Conservation (phyloP, 2,329 filamentous ascomycete genomes). For the Rachicladosporium sp. region DNA sequence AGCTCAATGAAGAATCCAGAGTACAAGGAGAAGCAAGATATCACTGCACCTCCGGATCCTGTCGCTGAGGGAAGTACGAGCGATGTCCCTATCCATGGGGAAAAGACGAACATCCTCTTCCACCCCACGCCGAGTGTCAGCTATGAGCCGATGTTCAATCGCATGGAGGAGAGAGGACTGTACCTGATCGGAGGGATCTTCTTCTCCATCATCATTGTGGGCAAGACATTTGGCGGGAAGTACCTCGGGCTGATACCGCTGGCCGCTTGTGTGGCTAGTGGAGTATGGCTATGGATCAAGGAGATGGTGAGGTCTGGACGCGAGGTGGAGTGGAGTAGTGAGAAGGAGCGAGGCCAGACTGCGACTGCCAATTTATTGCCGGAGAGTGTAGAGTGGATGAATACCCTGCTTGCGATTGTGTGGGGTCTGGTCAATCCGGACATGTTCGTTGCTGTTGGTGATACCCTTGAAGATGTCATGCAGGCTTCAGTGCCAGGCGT, state of each 20-base stretch:
- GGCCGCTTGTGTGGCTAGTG: slow-evolving; percentile 57
- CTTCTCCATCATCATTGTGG: slow-evolving; percentile 60
- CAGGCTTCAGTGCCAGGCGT: slow-evolving; percentile 82
- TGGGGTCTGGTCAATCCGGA: slow-evolving; percentile 93
- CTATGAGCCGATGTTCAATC: slow-evolving; percentile 76
- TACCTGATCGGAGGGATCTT: slow-evolving; percentile 60
- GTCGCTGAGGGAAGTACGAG: slow-evolving; percentile 70
- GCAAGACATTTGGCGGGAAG: slow-evolving; percentile 66
- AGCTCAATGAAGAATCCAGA: slow-evolving; percentile 60
- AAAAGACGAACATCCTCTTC: slow-evolving; percentile 93
- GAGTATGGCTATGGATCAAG: slow-evolving; percentile 80
- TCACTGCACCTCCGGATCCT: slow-evolving; percentile 83
- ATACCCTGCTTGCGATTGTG: slow-evolving; percentile 67
- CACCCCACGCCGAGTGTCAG: slow-evolving; percentile 84
- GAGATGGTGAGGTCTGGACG: slow-evolving; percentile 72
- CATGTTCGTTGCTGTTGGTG: slow-evolving; percentile 85
- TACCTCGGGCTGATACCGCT: slow-evolving; percentile 67
- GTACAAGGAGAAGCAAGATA: slow-evolving; percentile 75
- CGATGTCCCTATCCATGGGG: slow-evolving; percentile 88
- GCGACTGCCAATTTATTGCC: slow-evolving; percentile 80
- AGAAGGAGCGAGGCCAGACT: slow-evolving; percentile 71
- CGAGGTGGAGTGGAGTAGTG: slow-evolving; percentile 77
- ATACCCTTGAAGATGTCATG: slow-evolving; percentile 92
- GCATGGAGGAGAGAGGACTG: slow-evolving; percentile 63
- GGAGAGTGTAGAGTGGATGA: slow-evolving; percentile 89